phyloP scores from a whole-genome alignment of 768 basidiomycete genomes.

The Boletus rubropictus region DNA sequence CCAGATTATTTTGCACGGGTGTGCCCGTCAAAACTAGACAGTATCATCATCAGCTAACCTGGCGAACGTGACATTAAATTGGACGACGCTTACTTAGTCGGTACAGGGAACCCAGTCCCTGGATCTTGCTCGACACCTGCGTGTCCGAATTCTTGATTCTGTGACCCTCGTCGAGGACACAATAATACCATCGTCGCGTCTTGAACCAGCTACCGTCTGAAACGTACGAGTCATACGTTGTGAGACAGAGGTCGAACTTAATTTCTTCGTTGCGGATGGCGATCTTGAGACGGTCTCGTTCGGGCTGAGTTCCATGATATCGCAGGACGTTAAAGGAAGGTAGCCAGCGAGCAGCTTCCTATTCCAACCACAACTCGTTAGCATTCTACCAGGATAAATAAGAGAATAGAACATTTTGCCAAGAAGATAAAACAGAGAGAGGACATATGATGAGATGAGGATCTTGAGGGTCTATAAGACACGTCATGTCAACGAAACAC shows the following conservation, averaged over 20 bases:
- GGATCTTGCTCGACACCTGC: constrained; percentile 46
- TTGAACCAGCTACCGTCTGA: constrained; percentile 59
- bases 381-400: not conserved
- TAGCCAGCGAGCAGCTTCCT: constrained; percentile 53
- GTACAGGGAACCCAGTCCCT: constrained; percentile 51
- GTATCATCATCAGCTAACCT: not conserved
- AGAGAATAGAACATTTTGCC: constrained; percentile 41
- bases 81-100: constrained; percentile 41
- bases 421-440: constrained; percentile 57
- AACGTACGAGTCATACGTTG: constrained; percentile 64
- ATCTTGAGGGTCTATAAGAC: constrained; percentile 34
- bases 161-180: constrained; percentile 64
- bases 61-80: not conserved
- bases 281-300: constrained; percentile 52
- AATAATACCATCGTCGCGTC: constrained; percentile 49
- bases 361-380: constrained; percentile 2
- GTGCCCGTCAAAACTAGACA: constrained; percentile 62
- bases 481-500: not conserved
- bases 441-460: constrained; percentile 74
- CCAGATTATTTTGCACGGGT: constrained; percentile 62
- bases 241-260: constrained; percentile 48
- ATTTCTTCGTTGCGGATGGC: constrained; percentile 33
- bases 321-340: constrained; percentile 50
- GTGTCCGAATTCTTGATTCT: constrained; percentile 66
- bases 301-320: constrained; percentile 52